Percentiles rank a stretch among this genome's conserved stretches.
phyloP scores from a whole-genome alignment of 306 rosid species.

The Dryas drummondii region DNA sequence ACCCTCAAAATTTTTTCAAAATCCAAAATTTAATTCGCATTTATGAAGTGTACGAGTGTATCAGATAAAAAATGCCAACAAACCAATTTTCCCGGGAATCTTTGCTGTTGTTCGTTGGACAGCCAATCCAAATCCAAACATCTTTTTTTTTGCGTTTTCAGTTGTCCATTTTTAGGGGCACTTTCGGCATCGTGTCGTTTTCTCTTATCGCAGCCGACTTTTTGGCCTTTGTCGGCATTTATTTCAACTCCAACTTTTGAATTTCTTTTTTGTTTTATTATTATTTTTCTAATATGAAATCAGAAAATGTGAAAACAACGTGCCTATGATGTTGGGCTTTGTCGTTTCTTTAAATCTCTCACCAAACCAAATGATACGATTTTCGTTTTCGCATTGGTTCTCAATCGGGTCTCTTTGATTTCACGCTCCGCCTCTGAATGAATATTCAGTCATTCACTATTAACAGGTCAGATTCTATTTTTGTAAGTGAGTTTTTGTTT shows the following conservation, averaged over 20 bases:
- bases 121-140: background rate
- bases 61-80: background rate
- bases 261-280: background rate
- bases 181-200: slow-evolving; percentile 35
- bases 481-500: background rate
- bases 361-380: slow-evolving; percentile 21
- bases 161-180: slow-evolving; percentile 5
- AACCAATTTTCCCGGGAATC: slow-evolving; percentile 31
- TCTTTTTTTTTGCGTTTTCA: background rate
- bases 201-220: slow-evolving; percentile 41
- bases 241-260: slow-evolving; percentile 27
- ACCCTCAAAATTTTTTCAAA: too few species aligned
- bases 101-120: slow-evolving; percentile 28
- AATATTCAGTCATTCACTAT: slow-evolving; percentile 12
- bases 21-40: too few species aligned
- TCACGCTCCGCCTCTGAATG: slow-evolving; percentile 26
- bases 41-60: too few species aligned
- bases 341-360: slow-evolving; percentile 25
- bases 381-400: slow-evolving; percentile 14
- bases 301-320: slow-evolving; percentile 35
- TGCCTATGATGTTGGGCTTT: slow-evolving; percentile 40
- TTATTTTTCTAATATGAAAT: slow-evolving; percentile 14
- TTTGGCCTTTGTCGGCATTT: slow-evolving; percentile 50
- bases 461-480: slow-evolving; percentile 39
- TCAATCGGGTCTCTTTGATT: slow-evolving; percentile 31